Evolutionary conservation across 2,329 filamentous ascomycete species (phyloP).

Genomic region (Madurella fahalii): DNA sequence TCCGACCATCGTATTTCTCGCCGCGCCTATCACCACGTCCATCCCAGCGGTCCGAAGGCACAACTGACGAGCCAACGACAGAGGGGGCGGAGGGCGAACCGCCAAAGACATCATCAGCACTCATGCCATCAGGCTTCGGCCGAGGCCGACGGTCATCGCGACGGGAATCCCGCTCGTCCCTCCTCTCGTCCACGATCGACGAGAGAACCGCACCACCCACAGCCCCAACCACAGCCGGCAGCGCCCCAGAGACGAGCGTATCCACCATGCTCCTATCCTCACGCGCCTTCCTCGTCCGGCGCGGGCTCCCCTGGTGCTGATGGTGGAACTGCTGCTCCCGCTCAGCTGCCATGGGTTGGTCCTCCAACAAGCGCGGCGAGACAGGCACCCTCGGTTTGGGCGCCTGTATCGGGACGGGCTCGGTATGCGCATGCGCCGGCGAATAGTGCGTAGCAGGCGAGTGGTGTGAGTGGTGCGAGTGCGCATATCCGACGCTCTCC

Average conservation of each 20-base stretch:
- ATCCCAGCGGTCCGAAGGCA: background rate
- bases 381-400: conserved; percentile 76
- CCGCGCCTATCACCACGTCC: background rate
- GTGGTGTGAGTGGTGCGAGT: background rate
- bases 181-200: background rate
- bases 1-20: conserved; percentile 1
- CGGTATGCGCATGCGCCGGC: conserved; percentile 40
- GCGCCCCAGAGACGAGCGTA: conserved; percentile 7
- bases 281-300: conserved; percentile 11
- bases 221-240: conserved; percentile 13
- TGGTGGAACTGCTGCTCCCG: background rate
- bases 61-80: background rate
- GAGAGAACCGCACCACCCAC: conserved; percentile 9
- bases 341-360: conserved; percentile 33
- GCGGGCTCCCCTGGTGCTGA: conserved; percentile 13
- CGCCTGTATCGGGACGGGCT: conserved; percentile 71
- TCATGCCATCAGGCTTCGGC: conserved; percentile 2
- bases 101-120: background rate
- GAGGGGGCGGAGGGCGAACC: background rate
- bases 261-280: conserved; percentile 27
- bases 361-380: conserved; percentile 62
- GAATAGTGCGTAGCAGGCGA: conserved; percentile 33
- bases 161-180: background rate
- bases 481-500: conserved; percentile 4
- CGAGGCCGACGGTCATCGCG: conserved; percentile 11